A percentile compares a stretch with the other conserved stretches of the same genome.
Conservation (phyloP, 75 land plant species). For the Pinus taeda region DNA sequence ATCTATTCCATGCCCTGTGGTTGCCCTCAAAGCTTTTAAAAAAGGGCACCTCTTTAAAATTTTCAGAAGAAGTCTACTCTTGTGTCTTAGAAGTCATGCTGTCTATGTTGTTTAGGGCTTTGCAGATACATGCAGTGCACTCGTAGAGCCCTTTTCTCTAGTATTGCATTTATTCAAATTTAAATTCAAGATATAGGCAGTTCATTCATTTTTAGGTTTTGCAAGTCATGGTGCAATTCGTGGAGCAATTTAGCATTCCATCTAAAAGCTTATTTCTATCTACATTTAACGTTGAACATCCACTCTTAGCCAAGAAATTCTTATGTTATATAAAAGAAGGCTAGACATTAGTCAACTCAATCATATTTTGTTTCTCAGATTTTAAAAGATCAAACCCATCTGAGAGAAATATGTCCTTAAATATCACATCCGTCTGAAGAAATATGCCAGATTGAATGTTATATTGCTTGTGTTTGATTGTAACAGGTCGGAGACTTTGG, state of each 20-base stretch:
- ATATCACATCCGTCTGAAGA: neutral
- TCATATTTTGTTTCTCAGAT: neutral
- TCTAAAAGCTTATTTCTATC: neutral
- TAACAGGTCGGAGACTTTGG: slow-evolving; percentile 96
- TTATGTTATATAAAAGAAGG: neutral
- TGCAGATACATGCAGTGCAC: too few relatives aligned
- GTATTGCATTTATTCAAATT: neutral
- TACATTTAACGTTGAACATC: neutral
- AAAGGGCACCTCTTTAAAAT: too few relatives aligned
- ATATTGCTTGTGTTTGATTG: slow-evolving; percentile 1
- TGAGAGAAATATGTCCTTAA: neutral
- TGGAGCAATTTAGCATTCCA: neutral
- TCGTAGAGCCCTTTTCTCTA: too few relatives aligned
- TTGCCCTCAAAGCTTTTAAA: too few relatives aligned
- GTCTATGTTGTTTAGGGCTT: too few relatives aligned
- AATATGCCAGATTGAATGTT: neutral
- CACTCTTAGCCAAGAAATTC: neutral
- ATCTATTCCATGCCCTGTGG: too few relatives aligned
- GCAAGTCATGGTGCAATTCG: neutral
- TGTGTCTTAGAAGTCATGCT: too few relatives aligned
- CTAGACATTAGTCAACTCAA: neutral
- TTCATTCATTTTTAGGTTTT: neutral
- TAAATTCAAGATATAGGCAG: neutral
- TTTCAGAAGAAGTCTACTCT: too few relatives aligned
- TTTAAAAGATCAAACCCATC: neutral